Percentiles rank a stretch among this genome's conserved stretches.
Conservation (phyloP, 352 stramenopile species). For the Globisporangium viniferum region DNA sequence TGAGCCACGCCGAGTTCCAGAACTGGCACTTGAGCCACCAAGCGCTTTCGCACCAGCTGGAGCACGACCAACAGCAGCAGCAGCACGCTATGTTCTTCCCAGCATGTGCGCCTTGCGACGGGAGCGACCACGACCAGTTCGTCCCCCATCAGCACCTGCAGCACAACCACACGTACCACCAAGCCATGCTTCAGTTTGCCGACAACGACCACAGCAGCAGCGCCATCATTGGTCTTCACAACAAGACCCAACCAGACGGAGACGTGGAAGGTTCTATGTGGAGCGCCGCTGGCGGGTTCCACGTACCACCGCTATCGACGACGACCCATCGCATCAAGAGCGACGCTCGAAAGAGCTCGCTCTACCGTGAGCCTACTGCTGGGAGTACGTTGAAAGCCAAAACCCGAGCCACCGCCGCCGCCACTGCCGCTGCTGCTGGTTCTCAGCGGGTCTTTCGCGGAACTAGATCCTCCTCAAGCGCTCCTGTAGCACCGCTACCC, state of each 20-base stretch:
- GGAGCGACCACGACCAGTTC: neutral
- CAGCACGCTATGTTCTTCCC: neutral
- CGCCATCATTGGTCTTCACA: neutral
- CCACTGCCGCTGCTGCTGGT: neutral
- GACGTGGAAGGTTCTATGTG: neutral
- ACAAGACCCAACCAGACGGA: neutral
- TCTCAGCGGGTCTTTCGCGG: neutral
- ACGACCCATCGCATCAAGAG: conserved; percentile 3
- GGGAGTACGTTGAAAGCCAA: neutral
- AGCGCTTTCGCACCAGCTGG: neutral
- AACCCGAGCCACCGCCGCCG: neutral
- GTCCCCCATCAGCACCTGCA: neutral
- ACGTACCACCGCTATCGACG: neutral
- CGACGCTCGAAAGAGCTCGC: neutral
- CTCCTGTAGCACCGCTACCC: neutral
- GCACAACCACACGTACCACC: neutral
- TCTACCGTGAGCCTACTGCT: neutral
- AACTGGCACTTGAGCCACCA: conserved; percentile 8
- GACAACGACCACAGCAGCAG: neutral
- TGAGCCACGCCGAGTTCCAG: conserved; percentile 6
- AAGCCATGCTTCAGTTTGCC: conserved; percentile 5
- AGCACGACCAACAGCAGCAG: neutral
- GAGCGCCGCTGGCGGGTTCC: neutral
- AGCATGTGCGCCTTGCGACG: neutral
- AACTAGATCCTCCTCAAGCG: neutral